Conservation (phyloP, 139 green algal genomes). For the Chlorella vulgaris region DNA sequence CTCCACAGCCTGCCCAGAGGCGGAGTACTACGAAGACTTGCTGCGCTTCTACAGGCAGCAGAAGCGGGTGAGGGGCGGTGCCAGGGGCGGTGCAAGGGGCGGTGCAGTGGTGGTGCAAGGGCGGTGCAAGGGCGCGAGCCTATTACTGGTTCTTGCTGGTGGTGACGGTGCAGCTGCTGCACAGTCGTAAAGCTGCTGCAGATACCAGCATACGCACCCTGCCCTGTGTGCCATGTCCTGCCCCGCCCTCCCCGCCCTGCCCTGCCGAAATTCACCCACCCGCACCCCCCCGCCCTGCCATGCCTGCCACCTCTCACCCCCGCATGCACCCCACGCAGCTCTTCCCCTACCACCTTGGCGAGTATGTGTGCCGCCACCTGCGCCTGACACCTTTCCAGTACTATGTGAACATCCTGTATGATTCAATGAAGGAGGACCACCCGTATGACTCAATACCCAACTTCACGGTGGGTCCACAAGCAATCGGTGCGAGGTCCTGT, state of each 20-base stretch:
- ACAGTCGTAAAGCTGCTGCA: too few species aligned
- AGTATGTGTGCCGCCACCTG: conserved; percentile 85
- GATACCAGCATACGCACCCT: too few species aligned
- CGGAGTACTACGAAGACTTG: conserved; percentile 93
- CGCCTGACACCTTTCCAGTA: conserved; percentile 79
- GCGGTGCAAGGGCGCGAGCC: not conserved
- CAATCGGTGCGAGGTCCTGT: too few species aligned
- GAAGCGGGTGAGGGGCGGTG: conserved; percentile 57
- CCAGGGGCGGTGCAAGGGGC: not conserved
- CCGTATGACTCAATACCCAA: conserved; percentile 94
- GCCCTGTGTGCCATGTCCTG: too few species aligned
- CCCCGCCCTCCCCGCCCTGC: too few species aligned
- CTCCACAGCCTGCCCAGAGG: conserved; percentile 64
- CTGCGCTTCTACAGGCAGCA: conserved; percentile 69
- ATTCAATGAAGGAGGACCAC: conserved; percentile 80
- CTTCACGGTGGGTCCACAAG: conserved; percentile 90
- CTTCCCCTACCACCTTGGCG: conserved; percentile 92
- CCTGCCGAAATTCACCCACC: not conserved
- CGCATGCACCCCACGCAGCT: not conserved
- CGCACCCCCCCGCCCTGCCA: not conserved
- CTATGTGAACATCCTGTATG: conserved; percentile 70
- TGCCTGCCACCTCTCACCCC: not conserved
- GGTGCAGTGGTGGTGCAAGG: not conserved
- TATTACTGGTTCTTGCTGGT: too few species aligned
- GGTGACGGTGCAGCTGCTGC: too few species aligned